Evolutionary conservation across 306 rosid species (phyloP), one percentile per base, ranked within the genome.

Genomic region (Vicia faba): DNA sequence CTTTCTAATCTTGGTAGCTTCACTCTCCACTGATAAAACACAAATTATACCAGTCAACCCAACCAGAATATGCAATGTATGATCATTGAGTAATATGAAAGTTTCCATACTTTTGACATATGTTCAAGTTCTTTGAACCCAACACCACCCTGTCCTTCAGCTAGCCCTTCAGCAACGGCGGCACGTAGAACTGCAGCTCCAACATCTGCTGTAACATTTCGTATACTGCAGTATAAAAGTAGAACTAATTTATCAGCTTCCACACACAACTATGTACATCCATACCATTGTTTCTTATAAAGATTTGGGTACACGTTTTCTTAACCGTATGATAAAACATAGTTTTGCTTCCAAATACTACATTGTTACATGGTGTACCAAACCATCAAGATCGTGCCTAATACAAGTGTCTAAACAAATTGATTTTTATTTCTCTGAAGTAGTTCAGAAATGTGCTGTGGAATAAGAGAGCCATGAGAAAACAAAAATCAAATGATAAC

Each of bases 181-280:
- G 87, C 89, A 29, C 78, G 81, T 46, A 89, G 16, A 48, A 92
- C 98, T 64, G 98, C 96, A 61, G 96, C 96, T 69, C 98, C 98
- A 67, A 92, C 98, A 81, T 89, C 88, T 0, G 80, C 92, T 3
- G 98, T 89, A 65, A 92, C 78, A 26, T 83, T 46, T 54, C 98
- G 83, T 72, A 92, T 92, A 62, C 98, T 92, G 88, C 80, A 75
- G 65, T 19, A 59, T 46, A 60, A 51, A 28, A 58, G 71, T 25
- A 51, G 55, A 25, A 51, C 44, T 33, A 59, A 73, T 48, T 8
- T 59, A 38, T 54, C 12, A 70, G 9, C 28, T 57, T 12, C 64
- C 51, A 13, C 29, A 36, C 23, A 50, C 48, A 53, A 69, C 29
- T 50, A 69, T 45, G 63, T 48, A 57, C 35, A 60, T 8, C 53